Evolutionary conservation across 2,329 filamentous ascomycete species (phyloP).

Genomic region (Boeremia lycopersici): DNA sequence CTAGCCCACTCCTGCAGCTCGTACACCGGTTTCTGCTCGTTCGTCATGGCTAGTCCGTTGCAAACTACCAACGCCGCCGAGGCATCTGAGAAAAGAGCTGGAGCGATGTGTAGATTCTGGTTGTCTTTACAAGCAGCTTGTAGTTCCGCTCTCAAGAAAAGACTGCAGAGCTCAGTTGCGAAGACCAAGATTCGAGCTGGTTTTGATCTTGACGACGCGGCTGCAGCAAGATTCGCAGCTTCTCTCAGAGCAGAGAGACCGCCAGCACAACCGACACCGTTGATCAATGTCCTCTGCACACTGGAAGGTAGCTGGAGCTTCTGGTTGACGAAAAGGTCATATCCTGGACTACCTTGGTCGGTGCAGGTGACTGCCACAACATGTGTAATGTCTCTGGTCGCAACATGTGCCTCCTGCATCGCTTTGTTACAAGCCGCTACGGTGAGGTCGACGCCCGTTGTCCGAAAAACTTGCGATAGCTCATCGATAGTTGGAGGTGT

Average conservation of each 20-base stretch:
- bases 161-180: conserved; percentile 61
- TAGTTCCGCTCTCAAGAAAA: conserved; percentile 68
- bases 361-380: conserved; percentile 49
- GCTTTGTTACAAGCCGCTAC: conserved; percentile 42
- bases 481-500: conserved; percentile 28
- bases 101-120: conserved; percentile 67
- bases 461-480: conserved; percentile 36
- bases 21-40: conserved; percentile 53
- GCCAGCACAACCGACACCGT: conserved; percentile 50
- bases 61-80: conserved; percentile 69
- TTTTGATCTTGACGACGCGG: conserved; percentile 62
- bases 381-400: conserved; percentile 43
- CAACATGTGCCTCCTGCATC: conserved; percentile 35
- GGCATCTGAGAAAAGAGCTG: conserved; percentile 72
- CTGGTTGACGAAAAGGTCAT: conserved; percentile 46
- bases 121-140: conserved; percentile 58
- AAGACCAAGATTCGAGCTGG: conserved; percentile 69
- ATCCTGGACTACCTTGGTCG: conserved; percentile 47
- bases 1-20: conserved; percentile 71
- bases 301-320: conserved; percentile 35
- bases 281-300: conserved; percentile 44
- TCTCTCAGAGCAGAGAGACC: conserved; percentile 41
- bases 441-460: conserved; percentile 39
- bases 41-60: conserved; percentile 62
- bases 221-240: conserved; percentile 70